Percentiles rank a stretch among this genome's conserved stretches.
These are phyloP conservation scores for Somion occarium DNA, from an alignment of 1,284 basidiomycete genomes.

Conservation along the genomic window DNA sequence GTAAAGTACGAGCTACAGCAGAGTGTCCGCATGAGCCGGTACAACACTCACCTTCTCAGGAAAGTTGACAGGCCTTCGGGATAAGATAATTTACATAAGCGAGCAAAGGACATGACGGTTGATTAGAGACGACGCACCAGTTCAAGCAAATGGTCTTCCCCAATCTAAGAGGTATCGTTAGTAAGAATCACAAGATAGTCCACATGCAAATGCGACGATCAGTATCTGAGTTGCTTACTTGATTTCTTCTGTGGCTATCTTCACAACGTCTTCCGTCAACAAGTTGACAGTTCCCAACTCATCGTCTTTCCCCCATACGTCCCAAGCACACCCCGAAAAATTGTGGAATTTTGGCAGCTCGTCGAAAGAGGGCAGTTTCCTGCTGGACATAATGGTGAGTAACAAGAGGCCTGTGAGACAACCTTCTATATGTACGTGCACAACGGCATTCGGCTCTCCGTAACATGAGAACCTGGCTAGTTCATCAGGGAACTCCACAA, in stretches of 20 bases:
- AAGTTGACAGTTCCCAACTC: constrained; percentile 70
- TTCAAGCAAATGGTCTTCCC: constrained; percentile 58
- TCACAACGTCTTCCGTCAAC: constrained; percentile 60
- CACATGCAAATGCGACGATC: neutral
- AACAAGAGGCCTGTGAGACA: neutral
- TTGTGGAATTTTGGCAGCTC: constrained; percentile 57
- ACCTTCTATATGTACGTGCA: neutral
- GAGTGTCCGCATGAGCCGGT: too few relatives aligned
- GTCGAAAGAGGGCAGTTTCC: constrained; percentile 50
- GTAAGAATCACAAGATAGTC: neutral
- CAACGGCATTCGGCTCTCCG: neutral
- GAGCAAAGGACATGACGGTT: constrained; percentile 2
- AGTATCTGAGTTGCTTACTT: constrained; percentile 34
- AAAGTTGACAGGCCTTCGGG: constrained; percentile 59
- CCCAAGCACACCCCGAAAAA: constrained; percentile 65
- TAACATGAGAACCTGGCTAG: neutral
- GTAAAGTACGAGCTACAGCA: too few relatives aligned
- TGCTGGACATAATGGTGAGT: constrained; percentile 5
- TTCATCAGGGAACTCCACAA: neutral
- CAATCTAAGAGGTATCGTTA: constrained; percentile 30
- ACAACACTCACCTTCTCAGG: constrained; percentile 45
- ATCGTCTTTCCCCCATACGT: constrained; percentile 66
- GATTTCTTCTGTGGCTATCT: constrained; percentile 57
- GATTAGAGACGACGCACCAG: constrained; percentile 56
- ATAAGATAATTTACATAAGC: constrained; percentile 5